Conservation (phyloP, 2,329 filamentous ascomycete genomes). For the Aspergillus fumigatus region DNA sequence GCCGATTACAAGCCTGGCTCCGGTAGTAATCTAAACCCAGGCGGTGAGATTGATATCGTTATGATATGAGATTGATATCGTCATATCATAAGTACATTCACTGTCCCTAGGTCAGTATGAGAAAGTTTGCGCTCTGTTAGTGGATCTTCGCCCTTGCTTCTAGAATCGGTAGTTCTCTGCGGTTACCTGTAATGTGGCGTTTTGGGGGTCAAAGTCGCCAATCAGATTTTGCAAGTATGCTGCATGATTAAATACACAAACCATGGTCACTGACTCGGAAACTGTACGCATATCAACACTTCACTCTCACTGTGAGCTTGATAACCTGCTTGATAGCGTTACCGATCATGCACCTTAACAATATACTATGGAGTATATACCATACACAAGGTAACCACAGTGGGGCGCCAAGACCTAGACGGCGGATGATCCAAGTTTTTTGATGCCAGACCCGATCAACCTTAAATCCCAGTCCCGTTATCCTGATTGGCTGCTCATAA, state of each 20-base stretch:
- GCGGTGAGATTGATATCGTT: background rate
- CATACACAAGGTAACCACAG: too few species aligned
- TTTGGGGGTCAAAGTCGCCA: background rate
- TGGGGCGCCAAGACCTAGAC: background rate
- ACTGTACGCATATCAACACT: too few species aligned
- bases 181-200: background rate
- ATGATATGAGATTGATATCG: background rate
- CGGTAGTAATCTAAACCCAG: background rate
- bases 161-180: background rate
- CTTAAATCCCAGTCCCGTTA: background rate
- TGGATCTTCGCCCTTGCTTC: background rate
- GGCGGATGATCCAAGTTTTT: background rate
- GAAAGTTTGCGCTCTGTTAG: background rate
- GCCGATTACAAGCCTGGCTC: too few species aligned
- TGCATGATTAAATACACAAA: background rate
- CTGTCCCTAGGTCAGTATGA: background rate
- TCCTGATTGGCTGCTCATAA: background rate
- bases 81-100: background rate
- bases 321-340: background rate
- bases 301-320: background rate
- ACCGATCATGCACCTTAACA: too few species aligned
- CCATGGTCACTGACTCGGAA: too few species aligned
- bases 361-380: background rate
- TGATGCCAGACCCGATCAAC: background rate
- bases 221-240: background rate